Evolutionary conservation across 2,329 filamentous ascomycete species (phyloP), one percentile per base, ranked within the genome.

Genomic region (Huntiella abstrusa): DNA sequence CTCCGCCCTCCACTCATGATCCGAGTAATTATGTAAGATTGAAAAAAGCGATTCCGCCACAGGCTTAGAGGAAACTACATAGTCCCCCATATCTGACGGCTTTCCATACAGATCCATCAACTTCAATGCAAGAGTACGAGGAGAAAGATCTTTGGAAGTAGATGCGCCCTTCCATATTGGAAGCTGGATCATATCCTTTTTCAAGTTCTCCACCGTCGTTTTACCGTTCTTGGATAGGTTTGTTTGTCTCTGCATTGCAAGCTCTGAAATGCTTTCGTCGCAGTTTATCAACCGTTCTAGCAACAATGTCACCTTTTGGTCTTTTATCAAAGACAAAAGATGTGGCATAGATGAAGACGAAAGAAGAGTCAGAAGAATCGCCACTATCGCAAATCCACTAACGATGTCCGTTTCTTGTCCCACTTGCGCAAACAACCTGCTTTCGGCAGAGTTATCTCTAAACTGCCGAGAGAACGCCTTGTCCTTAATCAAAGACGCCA

Each of bases 381-480:
- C 71, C n/a, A 73, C 61, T 11, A 85, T 66, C 1, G 75, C 63
- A 55, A 80, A 81, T 5, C 75, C 76, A 44, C 70, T 69, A 33
- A 80, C 62, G 16, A 69, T 52, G 56, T 86, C 80, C 1, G 66
- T 60, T 54, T 80, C 73, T 42, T 66, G 64, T 1, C 66, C 68
- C 7, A 82, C 65, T 37, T 73, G 70, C 39, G 71, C 67, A 45
- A 85, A 71, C 12, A 95, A 65, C 28, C 71, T 72, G 46, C 76
- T 70, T 51, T 84, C 81, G 47, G 81, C 74, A 5, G 76, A 75
- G 53, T 84, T 78, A 51, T 86, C 78, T 15, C 81, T 69, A 54
- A 94, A 86, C 51, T 82, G 77, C 13, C 68, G 66, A 22, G 74
- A 64, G 54, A 83, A 86, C 1, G 65, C 66, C 54, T 77, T 76